Conservation (phyloP, 768 basidiomycete species). For the Suillus luteus region DNA sequence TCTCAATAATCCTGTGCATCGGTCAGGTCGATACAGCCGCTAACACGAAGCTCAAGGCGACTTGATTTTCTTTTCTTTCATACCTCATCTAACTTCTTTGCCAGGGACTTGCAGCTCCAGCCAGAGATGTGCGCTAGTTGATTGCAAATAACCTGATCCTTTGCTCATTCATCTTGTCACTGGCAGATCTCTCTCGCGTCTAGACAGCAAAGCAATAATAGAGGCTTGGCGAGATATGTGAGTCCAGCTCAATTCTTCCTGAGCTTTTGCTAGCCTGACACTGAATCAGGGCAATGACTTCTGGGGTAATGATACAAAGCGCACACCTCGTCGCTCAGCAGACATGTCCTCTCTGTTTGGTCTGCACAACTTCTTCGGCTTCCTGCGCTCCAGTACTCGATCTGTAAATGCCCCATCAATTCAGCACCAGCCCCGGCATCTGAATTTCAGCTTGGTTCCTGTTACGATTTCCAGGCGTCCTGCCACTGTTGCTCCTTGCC, state of each 20-base stretch:
- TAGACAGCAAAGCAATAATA: not conserved
- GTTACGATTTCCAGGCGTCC: not conserved
- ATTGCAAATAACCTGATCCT: not conserved
- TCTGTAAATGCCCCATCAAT: not conserved
- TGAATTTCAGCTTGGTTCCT: not conserved
- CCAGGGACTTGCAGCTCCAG: not conserved
- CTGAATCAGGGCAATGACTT: not conserved
- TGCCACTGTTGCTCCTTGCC: not conserved
- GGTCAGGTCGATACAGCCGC: too few relatives aligned
- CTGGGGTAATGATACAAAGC: not conserved
- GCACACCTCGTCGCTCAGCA: not conserved
- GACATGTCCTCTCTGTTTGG: not conserved
- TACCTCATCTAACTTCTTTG: not conserved
- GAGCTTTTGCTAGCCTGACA: not conserved
- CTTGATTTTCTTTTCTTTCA: not conserved
- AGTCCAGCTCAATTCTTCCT: not conserved
- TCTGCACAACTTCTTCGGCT: not conserved
- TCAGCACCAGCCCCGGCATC: not conserved
- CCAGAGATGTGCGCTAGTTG: not conserved
- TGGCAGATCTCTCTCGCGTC: not conserved
- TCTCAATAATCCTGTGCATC: not conserved
- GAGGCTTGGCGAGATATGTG: not conserved
- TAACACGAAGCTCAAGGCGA: too few relatives aligned
- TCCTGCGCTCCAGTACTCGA: not conserved
- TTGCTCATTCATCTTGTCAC: not conserved